Percentiles rank a stretch among this genome's conserved stretches.
Evolutionary conservation across 1,284 basidiomycete species (phyloP).

Genomic region (Apiotrichum gracile): DNA sequence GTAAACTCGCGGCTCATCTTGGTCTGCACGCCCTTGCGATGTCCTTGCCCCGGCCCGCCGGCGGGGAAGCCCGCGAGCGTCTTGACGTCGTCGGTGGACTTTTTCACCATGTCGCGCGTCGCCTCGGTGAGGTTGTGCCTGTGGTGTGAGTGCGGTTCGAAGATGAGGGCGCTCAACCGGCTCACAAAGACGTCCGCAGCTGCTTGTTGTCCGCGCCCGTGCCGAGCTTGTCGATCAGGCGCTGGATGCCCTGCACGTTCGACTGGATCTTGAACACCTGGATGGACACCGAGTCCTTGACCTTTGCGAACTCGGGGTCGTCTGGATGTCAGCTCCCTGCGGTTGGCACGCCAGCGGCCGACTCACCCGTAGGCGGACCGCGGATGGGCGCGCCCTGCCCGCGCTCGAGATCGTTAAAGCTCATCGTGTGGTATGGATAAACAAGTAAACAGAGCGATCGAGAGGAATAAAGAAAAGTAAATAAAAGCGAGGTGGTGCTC

Average conservation of each 20-base stretch:
- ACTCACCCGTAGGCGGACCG: constrained; percentile 26
- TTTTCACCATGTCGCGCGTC: constrained; percentile 88
- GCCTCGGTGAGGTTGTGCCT: constrained; percentile 79
- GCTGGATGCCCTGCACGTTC: constrained; percentile 91
- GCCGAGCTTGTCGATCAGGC: constrained; percentile 85
- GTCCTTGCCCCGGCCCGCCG: constrained; percentile 32
- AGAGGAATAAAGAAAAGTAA: neutral
- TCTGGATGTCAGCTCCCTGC: constrained; percentile 11
- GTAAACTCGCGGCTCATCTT: constrained; percentile 93
- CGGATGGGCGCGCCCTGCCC: constrained; percentile 37
- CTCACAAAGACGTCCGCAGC: constrained; percentile 53
- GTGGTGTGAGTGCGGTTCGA: neutral
- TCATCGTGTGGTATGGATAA: constrained; percentile 33
- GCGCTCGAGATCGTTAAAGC: constrained; percentile 52
- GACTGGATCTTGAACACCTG: constrained; percentile 99
- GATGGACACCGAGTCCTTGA: constrained; percentile 84
- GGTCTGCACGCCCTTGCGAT: constrained; percentile 55
- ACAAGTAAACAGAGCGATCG: neutral
- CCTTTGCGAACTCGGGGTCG: constrained; percentile 56
- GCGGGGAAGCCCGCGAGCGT: constrained; percentile 65
- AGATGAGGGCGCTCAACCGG: neutral
- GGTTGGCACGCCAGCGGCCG: no score
- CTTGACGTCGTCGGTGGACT: constrained; percentile 87
- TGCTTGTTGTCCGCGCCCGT: constrained; percentile 64
- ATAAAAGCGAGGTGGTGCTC: neutral